These are phyloP conservation scores for Fonsecaea erecta DNA, from an alignment of 2,329 filamentous ascomycete species.

Conservation along the genomic window DNA sequence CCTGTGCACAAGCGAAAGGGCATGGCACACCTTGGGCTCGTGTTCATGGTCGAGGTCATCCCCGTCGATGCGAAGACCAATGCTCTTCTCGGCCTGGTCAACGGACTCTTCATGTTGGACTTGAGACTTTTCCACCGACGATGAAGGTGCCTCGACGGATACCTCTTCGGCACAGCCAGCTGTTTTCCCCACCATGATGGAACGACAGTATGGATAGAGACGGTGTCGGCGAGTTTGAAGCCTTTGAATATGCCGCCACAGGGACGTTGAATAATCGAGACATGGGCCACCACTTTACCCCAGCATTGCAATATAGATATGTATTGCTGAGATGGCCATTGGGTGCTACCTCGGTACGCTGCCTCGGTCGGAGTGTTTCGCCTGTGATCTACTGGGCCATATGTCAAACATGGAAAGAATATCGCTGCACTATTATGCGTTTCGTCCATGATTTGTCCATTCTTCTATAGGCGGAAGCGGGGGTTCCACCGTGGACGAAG, in stretches of 20 bases:
- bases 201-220: not conserved
- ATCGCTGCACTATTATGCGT: not conserved
- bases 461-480: not conserved
- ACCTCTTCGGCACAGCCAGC: not conserved
- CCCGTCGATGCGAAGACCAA: slow-evolving; percentile 27
- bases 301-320: not conserved
- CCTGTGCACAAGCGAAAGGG: too few relatives aligned
- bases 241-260: not conserved
- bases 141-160: slow-evolving; percentile 6
- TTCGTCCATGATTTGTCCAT: not conserved
- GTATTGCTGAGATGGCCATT: not conserved
- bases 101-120: slow-evolving; percentile 17
- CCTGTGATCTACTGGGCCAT: not conserved
- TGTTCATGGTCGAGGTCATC: slow-evolving; percentile 29
- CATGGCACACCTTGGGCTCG: slow-evolving; percentile 21
- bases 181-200: slow-evolving; percentile 3
- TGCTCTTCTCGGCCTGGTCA: slow-evolving; percentile 11
- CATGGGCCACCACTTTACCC: not conserved
- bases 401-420: not conserved
- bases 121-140: slow-evolving; percentile 9
- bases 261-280: not conserved
- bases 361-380: not conserved
- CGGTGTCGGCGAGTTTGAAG: not conserved
- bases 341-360: slow-evolving; percentile 1
- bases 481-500: not conserved